phyloP scores from a whole-genome alignment of 2,329 filamentous ascomycete genomes.

The Hirsutella rhossiliensis region DNA sequence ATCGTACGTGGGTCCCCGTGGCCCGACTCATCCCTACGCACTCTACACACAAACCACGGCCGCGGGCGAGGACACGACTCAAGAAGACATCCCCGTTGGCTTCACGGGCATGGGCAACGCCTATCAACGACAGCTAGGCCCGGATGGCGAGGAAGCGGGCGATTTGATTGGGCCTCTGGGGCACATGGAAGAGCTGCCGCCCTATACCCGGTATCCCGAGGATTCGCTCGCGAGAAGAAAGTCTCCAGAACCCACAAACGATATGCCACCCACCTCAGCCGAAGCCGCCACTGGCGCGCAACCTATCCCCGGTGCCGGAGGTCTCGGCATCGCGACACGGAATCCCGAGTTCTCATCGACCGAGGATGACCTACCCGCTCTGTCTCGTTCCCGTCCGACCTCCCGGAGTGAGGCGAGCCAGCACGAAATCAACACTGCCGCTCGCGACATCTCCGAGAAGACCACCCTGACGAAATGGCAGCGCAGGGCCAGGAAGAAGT shows the following conservation, averaged over 20 bases:
- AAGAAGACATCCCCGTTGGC: conserved; percentile 50
- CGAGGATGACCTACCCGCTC: conserved; percentile 35
- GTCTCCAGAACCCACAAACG: conserved; percentile 12
- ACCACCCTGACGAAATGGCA: conserved; percentile 37
- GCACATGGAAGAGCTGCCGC: conserved; percentile 81
- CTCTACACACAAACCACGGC: conserved; percentile 76
- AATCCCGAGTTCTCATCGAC: conserved; percentile 51
- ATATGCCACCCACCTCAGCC: neutral
- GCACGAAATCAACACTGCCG: conserved; percentile 41
- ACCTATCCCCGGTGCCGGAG: conserved; percentile 43
- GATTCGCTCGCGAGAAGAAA: conserved; percentile 44
- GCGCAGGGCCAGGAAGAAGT: conserved; percentile 36
- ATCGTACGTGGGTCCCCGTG: conserved; percentile 47
- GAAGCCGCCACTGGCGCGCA: conserved; percentile 2
- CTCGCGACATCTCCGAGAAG: conserved; percentile 34
- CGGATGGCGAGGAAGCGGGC: conserved; percentile 75
- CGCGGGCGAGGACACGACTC: conserved; percentile 32
- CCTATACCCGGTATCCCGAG: conserved; percentile 83
- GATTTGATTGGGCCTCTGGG: conserved; percentile 81
- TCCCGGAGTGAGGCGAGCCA: conserved; percentile 40
- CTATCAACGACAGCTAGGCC: conserved; percentile 63
- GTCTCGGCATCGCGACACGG: conserved; percentile 46
- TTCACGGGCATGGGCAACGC: conserved; percentile 56
- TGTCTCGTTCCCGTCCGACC: conserved; percentile 37
- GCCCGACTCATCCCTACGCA: conserved; percentile 73